Evolutionary conservation across 805 yeast species (phyloP).

Genomic region (Kuraishia molischiana): DNA sequence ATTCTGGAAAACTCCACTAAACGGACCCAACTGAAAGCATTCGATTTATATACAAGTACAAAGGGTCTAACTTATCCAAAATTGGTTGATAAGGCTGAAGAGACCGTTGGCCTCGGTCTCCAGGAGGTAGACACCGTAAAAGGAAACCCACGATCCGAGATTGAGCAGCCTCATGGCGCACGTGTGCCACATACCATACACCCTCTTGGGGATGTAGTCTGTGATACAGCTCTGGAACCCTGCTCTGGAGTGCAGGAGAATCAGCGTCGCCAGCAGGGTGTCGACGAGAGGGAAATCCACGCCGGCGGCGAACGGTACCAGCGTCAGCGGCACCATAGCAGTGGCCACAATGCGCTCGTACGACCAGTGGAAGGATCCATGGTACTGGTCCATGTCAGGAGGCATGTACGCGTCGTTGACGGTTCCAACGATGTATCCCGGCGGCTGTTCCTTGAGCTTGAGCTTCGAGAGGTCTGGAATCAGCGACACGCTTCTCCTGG

Average conservation of each 20-base stretch:
- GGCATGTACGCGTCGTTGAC: slow-evolving; percentile 64
- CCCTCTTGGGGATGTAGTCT: slow-evolving; percentile 71
- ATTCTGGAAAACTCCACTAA: too few relatives aligned
- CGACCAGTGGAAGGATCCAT: slow-evolving; percentile 73
- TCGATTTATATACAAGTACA: too few relatives aligned
- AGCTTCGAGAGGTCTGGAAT: slow-evolving; percentile 2
- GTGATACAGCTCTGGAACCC: slow-evolving; percentile 73
- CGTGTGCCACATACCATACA: slow-evolving; percentile 56
- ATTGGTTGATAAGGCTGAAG: background rate
- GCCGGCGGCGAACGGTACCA: slow-evolving; percentile 52
- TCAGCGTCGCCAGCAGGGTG: slow-evolving; percentile 20
- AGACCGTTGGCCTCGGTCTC: slow-evolving; percentile 78
- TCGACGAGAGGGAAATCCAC: slow-evolving; percentile 29
- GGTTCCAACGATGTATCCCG: slow-evolving; percentile 62
- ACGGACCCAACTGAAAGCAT: too few relatives aligned
- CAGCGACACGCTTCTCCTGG: too few relatives aligned
- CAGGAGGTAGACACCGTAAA: slow-evolving; percentile 66
- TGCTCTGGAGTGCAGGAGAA: slow-evolving; percentile 55
- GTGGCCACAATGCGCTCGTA: slow-evolving; percentile 53
- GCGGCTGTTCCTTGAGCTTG: slow-evolving; percentile 37
- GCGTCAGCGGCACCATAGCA: slow-evolving; percentile 52
- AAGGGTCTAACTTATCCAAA: background rate
- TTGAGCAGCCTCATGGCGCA: slow-evolving; percentile 50
- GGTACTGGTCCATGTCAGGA: slow-evolving; percentile 42
- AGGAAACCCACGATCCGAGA: slow-evolving; percentile 53